Conservation (phyloP, 192 early-diverging fungal species). For the Glomus cerebriforme region DNA sequence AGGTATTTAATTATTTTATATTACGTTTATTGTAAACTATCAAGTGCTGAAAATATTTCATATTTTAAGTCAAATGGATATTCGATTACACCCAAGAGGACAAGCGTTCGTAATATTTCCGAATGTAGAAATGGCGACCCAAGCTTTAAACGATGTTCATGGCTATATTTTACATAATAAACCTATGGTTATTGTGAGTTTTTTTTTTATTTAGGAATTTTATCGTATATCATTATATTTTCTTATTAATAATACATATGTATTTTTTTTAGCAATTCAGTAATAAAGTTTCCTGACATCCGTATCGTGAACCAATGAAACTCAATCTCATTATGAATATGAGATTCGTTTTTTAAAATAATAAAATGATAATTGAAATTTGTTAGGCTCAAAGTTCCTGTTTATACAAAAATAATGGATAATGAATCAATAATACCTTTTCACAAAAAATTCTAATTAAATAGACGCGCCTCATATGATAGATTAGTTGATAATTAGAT, state of each 20-base stretch:
- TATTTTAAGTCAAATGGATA: constrained; percentile 33
- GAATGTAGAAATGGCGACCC: constrained; percentile 30
- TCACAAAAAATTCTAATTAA: too few species aligned
- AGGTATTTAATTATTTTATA: not conserved
- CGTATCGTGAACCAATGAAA: too few species aligned
- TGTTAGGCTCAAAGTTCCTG: too few species aligned
- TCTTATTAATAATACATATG: not conserved
- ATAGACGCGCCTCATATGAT: too few species aligned
- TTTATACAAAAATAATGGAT: too few species aligned
- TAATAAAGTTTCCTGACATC: not conserved
- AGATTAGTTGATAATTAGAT: too few species aligned
- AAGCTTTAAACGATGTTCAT: constrained; percentile 41
- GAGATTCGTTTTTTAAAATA: too few species aligned
- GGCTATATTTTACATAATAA: constrained; percentile 45
- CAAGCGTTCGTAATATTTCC: constrained; percentile 52
- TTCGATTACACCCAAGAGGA: constrained; percentile 44
- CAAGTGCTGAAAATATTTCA: not conserved
- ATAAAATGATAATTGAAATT: too few species aligned
- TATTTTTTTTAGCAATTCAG: not conserved
- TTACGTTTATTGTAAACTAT: not conserved
- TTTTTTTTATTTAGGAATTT: not conserved
- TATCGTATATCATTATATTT: not conserved
- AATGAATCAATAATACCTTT: too few species aligned
- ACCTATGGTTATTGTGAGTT: constrained; percentile 47
- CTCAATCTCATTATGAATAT: too few species aligned